Percentiles rank a stretch among this genome's conserved stretches.
These are phyloP conservation scores for Puccinia horiana DNA, from an alignment of 1,284 basidiomycete species.

Conservation along the genomic window DNA sequence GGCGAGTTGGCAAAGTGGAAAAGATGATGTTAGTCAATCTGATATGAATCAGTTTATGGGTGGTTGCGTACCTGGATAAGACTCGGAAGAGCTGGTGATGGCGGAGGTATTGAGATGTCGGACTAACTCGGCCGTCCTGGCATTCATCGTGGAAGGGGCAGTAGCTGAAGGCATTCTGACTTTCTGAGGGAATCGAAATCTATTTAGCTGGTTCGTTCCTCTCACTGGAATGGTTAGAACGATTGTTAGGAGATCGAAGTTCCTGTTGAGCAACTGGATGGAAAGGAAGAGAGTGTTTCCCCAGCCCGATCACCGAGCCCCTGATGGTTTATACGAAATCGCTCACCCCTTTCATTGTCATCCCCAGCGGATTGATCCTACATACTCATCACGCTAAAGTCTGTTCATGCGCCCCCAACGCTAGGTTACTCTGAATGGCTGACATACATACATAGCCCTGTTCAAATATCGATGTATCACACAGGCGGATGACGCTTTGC, in stretches of 20 bases:
- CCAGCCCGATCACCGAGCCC: neutral
- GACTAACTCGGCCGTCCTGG: conserved; percentile 46
- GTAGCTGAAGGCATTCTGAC: conserved; percentile 47
- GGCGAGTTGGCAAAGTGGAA: neutral
- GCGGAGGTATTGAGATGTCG: conserved; percentile 39
- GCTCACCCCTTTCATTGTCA: neutral
- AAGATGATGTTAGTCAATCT: neutral
- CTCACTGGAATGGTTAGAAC: neutral
- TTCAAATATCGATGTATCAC: too few species aligned
- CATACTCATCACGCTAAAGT: neutral
- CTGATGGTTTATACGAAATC: neutral
- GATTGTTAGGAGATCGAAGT: neutral
- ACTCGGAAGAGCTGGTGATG: conserved; percentile 20
- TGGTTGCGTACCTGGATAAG: conserved; percentile 36
- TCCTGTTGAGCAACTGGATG: neutral
- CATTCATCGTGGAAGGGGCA: conserved; percentile 47
- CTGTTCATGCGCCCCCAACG: neutral
- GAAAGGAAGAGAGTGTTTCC: neutral
- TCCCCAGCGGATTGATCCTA: neutral
- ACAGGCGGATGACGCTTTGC: too few species aligned
- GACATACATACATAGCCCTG: too few species aligned
- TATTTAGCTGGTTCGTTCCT: neutral
- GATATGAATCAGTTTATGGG: neutral
- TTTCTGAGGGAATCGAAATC: neutral
- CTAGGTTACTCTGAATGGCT: neutral